A percentile compares a stretch with the other conserved stretches of the same genome.
phyloP scores from a whole-genome alignment of 2,329 filamentous ascomycete species.

The Talaromyces amestolkiae region DNA sequence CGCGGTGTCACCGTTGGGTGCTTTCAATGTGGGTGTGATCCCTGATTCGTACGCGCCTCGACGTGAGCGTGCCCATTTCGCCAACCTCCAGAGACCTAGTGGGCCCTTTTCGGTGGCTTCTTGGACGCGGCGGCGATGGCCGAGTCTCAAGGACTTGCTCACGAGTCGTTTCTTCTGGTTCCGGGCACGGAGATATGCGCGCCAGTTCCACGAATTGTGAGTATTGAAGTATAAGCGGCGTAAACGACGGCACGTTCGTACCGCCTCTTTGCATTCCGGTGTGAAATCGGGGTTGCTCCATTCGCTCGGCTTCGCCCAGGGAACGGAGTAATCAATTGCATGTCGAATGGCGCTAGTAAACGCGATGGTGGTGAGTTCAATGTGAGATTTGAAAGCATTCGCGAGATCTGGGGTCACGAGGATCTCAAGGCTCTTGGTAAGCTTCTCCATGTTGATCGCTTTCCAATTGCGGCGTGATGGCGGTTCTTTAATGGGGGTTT shows the following conservation, averaged over 20 bases:
- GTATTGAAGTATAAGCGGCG: background rate
- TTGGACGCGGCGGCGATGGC: constrained; percentile 26
- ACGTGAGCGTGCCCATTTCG: constrained; percentile 25
- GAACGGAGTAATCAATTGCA: background rate
- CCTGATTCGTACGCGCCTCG: background rate
- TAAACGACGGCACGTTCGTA: background rate
- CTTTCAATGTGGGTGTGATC: background rate
- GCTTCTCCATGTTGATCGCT: background rate
- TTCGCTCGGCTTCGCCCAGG: background rate
- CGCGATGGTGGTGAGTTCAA: background rate
- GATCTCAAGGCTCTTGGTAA: background rate
- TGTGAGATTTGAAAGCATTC: background rate
- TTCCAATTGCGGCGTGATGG: background rate
- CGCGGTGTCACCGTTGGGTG: background rate
- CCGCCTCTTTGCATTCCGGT: background rate
- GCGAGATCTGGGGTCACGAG: background rate
- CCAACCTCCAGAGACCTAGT: constrained; percentile 25
- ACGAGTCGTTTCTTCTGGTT: constrained; percentile 14
- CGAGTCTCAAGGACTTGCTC: constrained; percentile 20
- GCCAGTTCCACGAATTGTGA: constrained; percentile 4
- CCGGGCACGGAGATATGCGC: constrained; percentile 17
- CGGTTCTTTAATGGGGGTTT: background rate
- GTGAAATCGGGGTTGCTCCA: constrained; percentile 7
- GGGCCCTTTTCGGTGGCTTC: constrained; percentile 23
- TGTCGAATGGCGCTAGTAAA: background rate